Conservation (phyloP, 2,329 filamentous ascomycete species). For the Blastomyces parvus region DNA sequence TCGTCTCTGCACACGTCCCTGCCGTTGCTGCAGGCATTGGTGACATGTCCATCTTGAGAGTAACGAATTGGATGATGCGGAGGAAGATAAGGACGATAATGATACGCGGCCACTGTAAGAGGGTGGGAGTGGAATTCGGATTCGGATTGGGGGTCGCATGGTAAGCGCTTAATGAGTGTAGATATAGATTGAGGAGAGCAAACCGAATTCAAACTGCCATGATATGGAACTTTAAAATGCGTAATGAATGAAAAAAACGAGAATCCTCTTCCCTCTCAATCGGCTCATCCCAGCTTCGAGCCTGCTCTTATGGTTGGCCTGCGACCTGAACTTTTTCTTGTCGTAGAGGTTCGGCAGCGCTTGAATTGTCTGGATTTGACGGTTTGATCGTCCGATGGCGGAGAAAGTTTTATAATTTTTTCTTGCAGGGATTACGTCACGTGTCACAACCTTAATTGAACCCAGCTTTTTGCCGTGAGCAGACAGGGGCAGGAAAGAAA, state of each 20-base stretch:
- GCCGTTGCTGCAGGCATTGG: slow-evolving; percentile 16
- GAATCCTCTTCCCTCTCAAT: neutral
- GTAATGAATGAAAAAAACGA: neutral
- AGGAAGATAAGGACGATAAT: neutral
- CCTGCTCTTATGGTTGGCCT: neutral
- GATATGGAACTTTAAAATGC: neutral
- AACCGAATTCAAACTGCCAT: neutral
- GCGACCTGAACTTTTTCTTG: neutral
- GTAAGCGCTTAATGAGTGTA: neutral
- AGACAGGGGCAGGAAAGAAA: neutral
- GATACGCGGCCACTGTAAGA: neutral
- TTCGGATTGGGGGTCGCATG: slow-evolving; percentile 11
- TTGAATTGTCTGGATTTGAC: neutral
- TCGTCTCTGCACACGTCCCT: neutral
- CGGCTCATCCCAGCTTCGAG: neutral
- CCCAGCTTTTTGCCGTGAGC: too few relatives aligned
- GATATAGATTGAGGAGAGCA: neutral
- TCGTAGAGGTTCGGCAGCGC: neutral
- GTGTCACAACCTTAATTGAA: neutral
- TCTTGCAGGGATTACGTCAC: neutral
- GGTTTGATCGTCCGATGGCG: neutral
- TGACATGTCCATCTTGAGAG: slow-evolving; percentile 17
- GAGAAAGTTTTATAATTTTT: neutral
- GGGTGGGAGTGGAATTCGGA: neutral
- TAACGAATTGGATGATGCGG: neutral